Evolutionary conservation across 148 eudicot species (phyloP), one percentile per base, ranked within the genome.

Genomic region (Polygonum aviculare): DNA sequence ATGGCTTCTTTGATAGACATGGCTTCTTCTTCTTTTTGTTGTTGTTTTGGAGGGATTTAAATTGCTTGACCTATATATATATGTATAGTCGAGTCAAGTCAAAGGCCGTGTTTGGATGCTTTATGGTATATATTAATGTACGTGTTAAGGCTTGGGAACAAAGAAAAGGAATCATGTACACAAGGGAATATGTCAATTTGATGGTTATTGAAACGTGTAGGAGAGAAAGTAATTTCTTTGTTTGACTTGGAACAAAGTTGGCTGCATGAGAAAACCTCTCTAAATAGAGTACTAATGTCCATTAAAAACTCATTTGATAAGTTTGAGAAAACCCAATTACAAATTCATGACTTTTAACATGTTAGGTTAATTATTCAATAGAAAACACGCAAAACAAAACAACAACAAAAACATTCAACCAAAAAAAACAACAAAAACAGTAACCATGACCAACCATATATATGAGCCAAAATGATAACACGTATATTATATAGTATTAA

Each of bases 1-100:
- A 74, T 74, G 38, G 78, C 78, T 80, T 75, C 78, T 19, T 81
- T 69, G 12, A 67, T 38, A 9, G 80, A 45, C 82, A 65, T 82
- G 44, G 71, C n/a, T 65, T 12, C 1, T 65, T 65, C 16, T 60
- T 60, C 18, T 60, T 54, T 1, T 26, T 26, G 0, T 26, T 26
- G 0, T 26, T 12, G 5, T 14, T 50, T 7, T 35, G 2, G 69
- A 26, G 36, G 69, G 35, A 2, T 60, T 26, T 22, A 21, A 31
- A 60, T 67, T 67, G 45, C 12, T 54, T 62, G 69, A 33, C 31
- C 5, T 67, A 49, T n/a, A 67, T 38, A 57, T 57, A 21, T 57
- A 36, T 35, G n/a, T 4, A 36, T 65, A 15, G 3, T 31, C 11
- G 8, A 60, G 10, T 31, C 11, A 19, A 60, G 36, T 60, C 35